Base-by-base conservation (phyloP, 108 stramenopile species). In the Pseudonitzschia delicatissima region DNA sequence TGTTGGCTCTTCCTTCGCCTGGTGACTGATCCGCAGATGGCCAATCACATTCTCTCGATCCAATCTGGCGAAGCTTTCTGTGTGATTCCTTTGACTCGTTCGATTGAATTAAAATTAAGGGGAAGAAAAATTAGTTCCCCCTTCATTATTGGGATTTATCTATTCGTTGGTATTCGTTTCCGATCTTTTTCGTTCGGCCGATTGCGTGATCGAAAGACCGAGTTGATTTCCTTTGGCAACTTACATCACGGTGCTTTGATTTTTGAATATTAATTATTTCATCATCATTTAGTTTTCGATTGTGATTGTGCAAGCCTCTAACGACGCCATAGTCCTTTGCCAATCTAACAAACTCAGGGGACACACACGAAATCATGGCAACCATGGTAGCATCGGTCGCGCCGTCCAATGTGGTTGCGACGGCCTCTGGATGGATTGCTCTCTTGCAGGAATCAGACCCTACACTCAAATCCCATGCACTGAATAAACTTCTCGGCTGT, bases 381-480 rank as follows among this genome's bases (percentile, higher is more conserved):
- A 33, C 33, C 21, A 66, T 66, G 66, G 27, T 66, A 31, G 62
- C 66, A 65, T 37, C 57, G 42, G 59, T 50, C 7, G 21, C 45
- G n/a, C 20, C 64, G 7, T 34, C 64, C 7, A 59, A 44, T 18
- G 53, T 50, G 20, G 71, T 72, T 4, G 72, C 80, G 53, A 83
- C 80, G 20, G 88, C 91, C 7, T 84, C 87, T 9, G 87, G 87
- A 26, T 86, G 74, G 42, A 82, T 93, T 23, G 87, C 91, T 21
- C 57, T 93, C 6, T 77, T 93, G 62, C 74, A 84, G 64, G 91
- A 93, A 47, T 72, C 81, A 6, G 80, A 82, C 55, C 73, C 79
- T 4, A 59, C 64, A 15, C 51, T 93, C 47, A 73, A 78, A 23
- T 62, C 69, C n/a, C 75, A 80, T 45, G 87, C 89, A 15, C 59